Percentiles rank a stretch among this genome's conserved stretches.
phyloP scores from a whole-genome alignment of 805 yeast species.

The Suhomyces vadensis region DNA sequence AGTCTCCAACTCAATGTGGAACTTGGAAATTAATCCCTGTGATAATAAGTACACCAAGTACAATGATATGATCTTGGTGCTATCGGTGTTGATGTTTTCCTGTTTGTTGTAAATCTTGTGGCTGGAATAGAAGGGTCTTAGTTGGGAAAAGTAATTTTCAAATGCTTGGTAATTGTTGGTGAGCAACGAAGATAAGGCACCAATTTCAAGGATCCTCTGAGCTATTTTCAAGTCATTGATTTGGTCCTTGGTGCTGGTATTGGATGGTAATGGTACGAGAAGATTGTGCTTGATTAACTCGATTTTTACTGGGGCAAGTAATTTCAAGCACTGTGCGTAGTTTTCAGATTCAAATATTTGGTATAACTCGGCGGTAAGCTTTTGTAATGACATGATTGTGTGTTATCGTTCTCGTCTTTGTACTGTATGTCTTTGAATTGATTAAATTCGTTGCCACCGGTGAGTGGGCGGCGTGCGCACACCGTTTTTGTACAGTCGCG shows the following conservation, averaged over 20 bases:
- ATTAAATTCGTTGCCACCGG: conserved; percentile 7
- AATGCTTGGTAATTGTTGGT: conserved; percentile 62
- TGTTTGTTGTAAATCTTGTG: conserved; percentile 40
- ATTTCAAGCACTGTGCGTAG: conserved; percentile 57
- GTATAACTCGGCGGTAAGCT: conserved; percentile 69
- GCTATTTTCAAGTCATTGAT: conserved; percentile 73
- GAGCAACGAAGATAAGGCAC: conserved; percentile 78
- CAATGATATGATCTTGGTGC: conserved; percentile 68
- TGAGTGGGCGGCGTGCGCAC: not conserved
- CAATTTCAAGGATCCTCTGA: conserved; percentile 82
- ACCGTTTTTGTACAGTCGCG: not conserved
- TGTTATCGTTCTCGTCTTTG: no score
- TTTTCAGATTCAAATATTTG: conserved; percentile 61
- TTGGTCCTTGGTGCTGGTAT: conserved; percentile 39
- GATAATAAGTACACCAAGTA: conserved; percentile 76
- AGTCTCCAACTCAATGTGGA: conserved; percentile 85
- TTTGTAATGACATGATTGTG: conserved; percentile 56
- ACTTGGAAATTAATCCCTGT: conserved; percentile 80
- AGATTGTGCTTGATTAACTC: conserved; percentile 77
- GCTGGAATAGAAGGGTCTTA: conserved; percentile 72
- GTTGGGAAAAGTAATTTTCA: conserved; percentile 68
- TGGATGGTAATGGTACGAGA: conserved; percentile 58
- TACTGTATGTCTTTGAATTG: not conserved
- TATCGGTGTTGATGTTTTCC: conserved; percentile 35
- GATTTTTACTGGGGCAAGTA: conserved; percentile 73